Base-by-base conservation (phyloP, 139 green algal genomes). In the Deuterostichococcus epilithicus region DNA sequence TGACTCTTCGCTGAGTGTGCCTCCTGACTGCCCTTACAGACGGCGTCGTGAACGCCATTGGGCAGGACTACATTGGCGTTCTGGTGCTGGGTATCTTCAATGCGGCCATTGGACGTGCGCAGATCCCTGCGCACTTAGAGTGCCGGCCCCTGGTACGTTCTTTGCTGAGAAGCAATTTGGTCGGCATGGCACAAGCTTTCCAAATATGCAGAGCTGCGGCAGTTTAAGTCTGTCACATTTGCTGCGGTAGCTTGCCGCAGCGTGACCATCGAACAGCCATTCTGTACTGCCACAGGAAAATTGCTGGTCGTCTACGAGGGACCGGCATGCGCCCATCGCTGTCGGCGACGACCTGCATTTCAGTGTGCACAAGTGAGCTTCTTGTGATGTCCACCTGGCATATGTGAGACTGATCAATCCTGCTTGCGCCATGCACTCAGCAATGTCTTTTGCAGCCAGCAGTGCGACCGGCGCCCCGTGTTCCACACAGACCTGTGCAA, bases 1-100 rank as follows among this genome's bases (percentile, higher is more conserved):
- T 69, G 63, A 38, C 5, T 23, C 33, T 37, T 47, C 26, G 28
- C 25, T 65, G 38, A n/a, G n/a, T n/a, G n/a, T n/a, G n/a, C n/a
- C n/a, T n/a, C n/a, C n/a, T n/a, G n/a, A n/a, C n/a, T n/a, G n/a
- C n/a, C n/a, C n/a, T n/a, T n/a, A n/a, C 87, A 91, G 82, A 85
- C 25, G 90, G 85, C 22, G 82, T 59, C 0, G 90, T 94, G n/a
- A 90, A 88, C 77, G 85, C 88, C 63, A 65, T 92, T 2, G 87
- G 80, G 0, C 65, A 71, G 4, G 86, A 94, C 71, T 94, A 87
- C 81, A 82, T 95, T 22, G 84, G 86, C 15, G 75, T 92, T 10
- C 78, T 93, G 37, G 85, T 91, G n/a, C 73, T 93, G 72, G 88
- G 84, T 22, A 76, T 92, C 6, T 86, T 95, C 73, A 95, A 95